Percentiles rank a stretch among this genome's conserved stretches.
Evolutionary conservation across 495 filamentous ascomycete species (phyloP).

Genomic region (Friedmanniomyces endolithicus): DNA sequence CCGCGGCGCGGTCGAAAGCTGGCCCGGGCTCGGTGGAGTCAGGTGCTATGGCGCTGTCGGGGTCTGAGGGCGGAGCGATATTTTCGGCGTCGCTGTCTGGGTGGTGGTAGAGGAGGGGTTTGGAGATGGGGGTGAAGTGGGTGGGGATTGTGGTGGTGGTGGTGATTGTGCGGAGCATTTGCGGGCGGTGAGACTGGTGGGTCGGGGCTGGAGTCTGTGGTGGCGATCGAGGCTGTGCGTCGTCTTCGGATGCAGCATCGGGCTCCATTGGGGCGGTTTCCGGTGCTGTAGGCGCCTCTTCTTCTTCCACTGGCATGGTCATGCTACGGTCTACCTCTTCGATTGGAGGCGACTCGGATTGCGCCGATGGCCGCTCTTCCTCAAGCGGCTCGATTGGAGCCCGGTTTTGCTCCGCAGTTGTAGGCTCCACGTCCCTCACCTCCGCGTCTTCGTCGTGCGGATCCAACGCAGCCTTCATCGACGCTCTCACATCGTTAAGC

Average conservation of each 20-base stretch:
- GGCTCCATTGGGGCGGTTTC: not conserved
- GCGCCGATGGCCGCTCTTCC: not conserved
- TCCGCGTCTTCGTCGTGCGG: conserved; percentile 4
- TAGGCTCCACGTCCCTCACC: conserved; percentile 14
- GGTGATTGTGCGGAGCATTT: conserved; percentile 26
- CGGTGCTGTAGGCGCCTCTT: conserved; percentile 1
- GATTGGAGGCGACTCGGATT: conserved; percentile 3
- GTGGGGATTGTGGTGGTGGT: conserved; percentile 33
- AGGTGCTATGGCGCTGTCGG: not conserved
- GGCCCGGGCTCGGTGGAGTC: not conserved
- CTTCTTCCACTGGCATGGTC: conserved; percentile 9
- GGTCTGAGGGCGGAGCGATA: conserved; percentile 8
- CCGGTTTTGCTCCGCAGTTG: not conserved
- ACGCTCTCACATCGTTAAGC: conserved; percentile 24
- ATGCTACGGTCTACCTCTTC: conserved; percentile 15
- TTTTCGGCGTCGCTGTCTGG: conserved; percentile 16
- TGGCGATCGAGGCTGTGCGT: not conserved
- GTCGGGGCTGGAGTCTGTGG: not conserved
- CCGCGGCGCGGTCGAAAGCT: conserved; percentile 30
- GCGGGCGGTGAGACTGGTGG: conserved; percentile 13
- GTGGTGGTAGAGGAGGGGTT: conserved; percentile 11
- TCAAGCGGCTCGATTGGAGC: not conserved
- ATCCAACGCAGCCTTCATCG: conserved; percentile 16
- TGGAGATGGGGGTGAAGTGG: conserved; percentile 29
- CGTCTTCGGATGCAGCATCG: not conserved